Percentiles rank a stretch among this genome's conserved stretches.
Conservation (phyloP, 1,284 basidiomycete species). For the Tetrapyrgos nigripes region DNA sequence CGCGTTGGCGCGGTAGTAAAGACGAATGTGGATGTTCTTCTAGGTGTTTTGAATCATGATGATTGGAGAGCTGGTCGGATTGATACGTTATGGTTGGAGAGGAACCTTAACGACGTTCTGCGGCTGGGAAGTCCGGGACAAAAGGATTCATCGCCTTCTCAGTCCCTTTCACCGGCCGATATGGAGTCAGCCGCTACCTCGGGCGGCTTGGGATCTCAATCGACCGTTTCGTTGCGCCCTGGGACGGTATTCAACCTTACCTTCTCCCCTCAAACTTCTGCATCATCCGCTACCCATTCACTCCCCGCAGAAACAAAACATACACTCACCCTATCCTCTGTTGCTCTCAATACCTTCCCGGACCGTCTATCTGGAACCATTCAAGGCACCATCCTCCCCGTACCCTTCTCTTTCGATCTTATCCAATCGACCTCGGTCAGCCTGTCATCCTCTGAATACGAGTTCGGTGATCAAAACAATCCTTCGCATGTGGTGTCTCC, state of each 20-base stretch:
- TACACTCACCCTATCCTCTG: constrained; percentile 40
- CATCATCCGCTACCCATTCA: constrained; percentile 17
- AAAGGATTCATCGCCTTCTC: background rate
- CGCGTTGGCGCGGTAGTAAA: constrained; percentile 30
- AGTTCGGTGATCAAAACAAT: constrained; percentile 44
- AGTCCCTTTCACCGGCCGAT: background rate
- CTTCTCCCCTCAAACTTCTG: constrained; percentile 23
- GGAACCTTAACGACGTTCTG: constrained; percentile 30
- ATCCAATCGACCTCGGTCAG: constrained; percentile 38
- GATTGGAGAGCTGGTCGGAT: constrained; percentile 38
- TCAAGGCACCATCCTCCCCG: constrained; percentile 35
- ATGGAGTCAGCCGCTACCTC: background rate
- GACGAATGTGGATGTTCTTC: constrained; percentile 42
- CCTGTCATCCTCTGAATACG: constrained; percentile 32
- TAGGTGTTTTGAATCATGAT: constrained; percentile 38
- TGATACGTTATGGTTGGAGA: constrained; percentile 47
- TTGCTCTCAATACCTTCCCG: constrained; percentile 46
- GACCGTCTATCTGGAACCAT: constrained; percentile 43
- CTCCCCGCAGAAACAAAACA: constrained; percentile 23
- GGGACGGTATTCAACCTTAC: constrained; percentile 44
- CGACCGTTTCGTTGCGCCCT: constrained; percentile 37
- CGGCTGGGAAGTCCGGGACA: constrained; percentile 22
- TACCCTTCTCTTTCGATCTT: constrained; percentile 40
- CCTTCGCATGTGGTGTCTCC: constrained; percentile 39
- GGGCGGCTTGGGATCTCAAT: constrained; percentile 10